Percentiles rank a stretch among this genome's conserved stretches.
Conservation (phyloP, 768 basidiomycete genomes). For the Daedaleopsis nitida region DNA sequence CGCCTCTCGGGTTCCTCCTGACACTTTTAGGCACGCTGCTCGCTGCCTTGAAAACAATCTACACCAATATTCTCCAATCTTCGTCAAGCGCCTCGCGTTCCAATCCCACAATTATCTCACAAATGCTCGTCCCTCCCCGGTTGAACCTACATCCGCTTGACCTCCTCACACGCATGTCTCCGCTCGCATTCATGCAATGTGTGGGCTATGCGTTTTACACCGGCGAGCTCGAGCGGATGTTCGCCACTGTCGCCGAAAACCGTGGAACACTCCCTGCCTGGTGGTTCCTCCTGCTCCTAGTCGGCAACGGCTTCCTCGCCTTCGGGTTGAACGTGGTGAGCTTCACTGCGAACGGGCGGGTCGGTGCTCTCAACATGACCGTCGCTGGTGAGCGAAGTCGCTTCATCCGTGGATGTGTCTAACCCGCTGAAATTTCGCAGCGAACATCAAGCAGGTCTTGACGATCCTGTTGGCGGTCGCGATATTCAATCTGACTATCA, state of each 20-base stretch:
- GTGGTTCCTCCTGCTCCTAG: constrained; percentile 50
- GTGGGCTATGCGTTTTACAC: constrained; percentile 71
- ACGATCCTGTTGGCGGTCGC: constrained; percentile 83
- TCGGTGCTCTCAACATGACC: constrained; percentile 88
- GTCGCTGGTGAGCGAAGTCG: constrained; percentile 66
- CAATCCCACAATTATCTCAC: constrained; percentile 8
- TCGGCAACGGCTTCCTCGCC: constrained; percentile 83
- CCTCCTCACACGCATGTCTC: constrained; percentile 87
- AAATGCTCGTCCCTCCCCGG: constrained; percentile 27
- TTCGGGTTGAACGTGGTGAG: constrained; percentile 93
- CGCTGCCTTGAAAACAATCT: constrained; percentile 91
- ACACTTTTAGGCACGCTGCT: constrained; percentile 90
- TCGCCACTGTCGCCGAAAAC: neutral
- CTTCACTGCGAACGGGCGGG: constrained; percentile 93
- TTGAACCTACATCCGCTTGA: constrained; percentile 74
- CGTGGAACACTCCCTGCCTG: neutral
- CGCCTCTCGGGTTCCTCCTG: constrained; percentile 77
- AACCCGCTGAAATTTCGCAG: constrained; percentile 46
- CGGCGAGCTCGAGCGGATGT: constrained; percentile 76
- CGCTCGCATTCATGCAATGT: constrained; percentile 89
- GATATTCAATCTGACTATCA: constrained; percentile 84
- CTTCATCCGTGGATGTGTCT: too few species aligned
- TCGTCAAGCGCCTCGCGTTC: constrained; percentile 21
- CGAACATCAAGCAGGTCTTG: constrained; percentile 91
- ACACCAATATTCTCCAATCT: constrained; percentile 79